phyloP scores from a whole-genome alignment of 2,329 filamentous ascomycete species.

The Piedraia hortae region DNA sequence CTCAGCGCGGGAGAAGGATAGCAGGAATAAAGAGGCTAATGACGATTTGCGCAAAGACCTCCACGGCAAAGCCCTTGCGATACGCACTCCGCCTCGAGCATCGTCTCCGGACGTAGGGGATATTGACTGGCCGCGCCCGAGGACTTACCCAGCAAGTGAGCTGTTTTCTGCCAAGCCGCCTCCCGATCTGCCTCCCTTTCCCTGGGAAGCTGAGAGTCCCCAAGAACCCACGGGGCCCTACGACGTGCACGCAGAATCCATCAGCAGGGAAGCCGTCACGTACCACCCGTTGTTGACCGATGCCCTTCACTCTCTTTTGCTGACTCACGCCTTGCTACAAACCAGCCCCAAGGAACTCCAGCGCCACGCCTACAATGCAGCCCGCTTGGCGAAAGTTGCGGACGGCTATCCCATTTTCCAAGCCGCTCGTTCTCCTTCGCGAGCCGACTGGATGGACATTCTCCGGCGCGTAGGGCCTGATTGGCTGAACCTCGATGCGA shows the following conservation, averaged over 20 bases:
- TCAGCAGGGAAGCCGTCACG: slow-evolving; percentile 36
- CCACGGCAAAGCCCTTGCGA: slow-evolving; percentile 12
- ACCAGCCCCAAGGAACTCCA: slow-evolving; percentile 52
- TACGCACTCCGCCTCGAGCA: slow-evolving; percentile 13
- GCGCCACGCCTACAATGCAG: slow-evolving; percentile 58
- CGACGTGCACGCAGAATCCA: slow-evolving; percentile 7
- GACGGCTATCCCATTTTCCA: slow-evolving; percentile 66
- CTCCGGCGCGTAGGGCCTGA: slow-evolving; percentile 37
- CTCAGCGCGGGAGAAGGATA: slow-evolving; percentile 14
- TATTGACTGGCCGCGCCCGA: slow-evolving; percentile 19
- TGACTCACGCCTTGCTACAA: slow-evolving; percentile 54
- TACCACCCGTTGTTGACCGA: slow-evolving; percentile 62
- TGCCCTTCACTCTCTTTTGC: slow-evolving; percentile 47
- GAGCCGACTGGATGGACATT: slow-evolving; percentile 57
- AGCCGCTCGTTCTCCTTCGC: slow-evolving; percentile 38
- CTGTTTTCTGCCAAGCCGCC: slow-evolving; percentile 47
- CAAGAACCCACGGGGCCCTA: slow-evolving; percentile 11
- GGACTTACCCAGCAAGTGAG: slow-evolving; percentile 28
- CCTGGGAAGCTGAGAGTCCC: no score
- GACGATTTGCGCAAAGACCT: slow-evolving; percentile 1
- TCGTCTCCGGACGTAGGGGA: slow-evolving; percentile 11
- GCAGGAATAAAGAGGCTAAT: slow-evolving; percentile 4
- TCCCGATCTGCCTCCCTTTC: slow-evolving; percentile 35
- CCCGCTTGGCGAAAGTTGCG: slow-evolving; percentile 41
- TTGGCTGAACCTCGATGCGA: slow-evolving; percentile 35